Conservation (phyloP, 2,329 filamentous ascomycete species). For the Fusarium sp. region DNA sequence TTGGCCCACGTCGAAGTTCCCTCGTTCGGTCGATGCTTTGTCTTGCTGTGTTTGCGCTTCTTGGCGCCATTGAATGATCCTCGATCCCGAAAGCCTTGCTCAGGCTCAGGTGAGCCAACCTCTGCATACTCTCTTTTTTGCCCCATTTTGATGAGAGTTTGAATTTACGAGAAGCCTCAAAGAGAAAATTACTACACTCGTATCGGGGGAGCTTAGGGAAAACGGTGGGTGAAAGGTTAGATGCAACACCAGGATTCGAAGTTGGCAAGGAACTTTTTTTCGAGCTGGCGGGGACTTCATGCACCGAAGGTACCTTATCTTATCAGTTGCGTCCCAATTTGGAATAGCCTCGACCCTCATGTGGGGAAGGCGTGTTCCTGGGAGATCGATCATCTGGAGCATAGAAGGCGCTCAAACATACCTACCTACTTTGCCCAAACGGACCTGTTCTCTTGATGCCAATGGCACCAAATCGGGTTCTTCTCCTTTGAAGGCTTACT, state of each 20-base stretch:
- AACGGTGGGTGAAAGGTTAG: conserved; percentile 2
- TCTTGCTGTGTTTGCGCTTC: conserved; percentile 55
- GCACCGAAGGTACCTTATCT: conserved; percentile 39
- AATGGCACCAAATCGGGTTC: conserved; percentile 28
- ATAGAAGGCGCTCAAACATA: conserved; percentile 23
- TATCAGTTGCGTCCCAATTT: conserved; percentile 42
- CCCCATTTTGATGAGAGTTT: conserved; percentile 43
- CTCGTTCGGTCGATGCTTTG: conserved; percentile 61
- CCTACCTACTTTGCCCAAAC: conserved; percentile 3
- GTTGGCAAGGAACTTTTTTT: conserved; percentile 46
- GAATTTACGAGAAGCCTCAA: background rate
- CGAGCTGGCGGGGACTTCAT: conserved; percentile 26
- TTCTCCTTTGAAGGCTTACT: background rate
- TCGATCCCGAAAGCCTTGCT: conserved; percentile 39
- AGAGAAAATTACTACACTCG: background rate
- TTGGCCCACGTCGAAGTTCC: conserved; percentile 74
- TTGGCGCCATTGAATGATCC: conserved; percentile 45
- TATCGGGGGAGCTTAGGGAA: background rate
- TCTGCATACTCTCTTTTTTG: conserved; percentile 53
- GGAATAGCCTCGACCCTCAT: conserved; percentile 32
- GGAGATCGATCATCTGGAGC: conserved; percentile 31
- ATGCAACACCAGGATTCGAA: conserved; percentile 3
- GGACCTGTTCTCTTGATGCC: conserved; percentile 9
- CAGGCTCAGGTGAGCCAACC: conserved; percentile 47
- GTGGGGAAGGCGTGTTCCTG: conserved; percentile 38